A percentile compares a stretch with the other conserved stretches of the same genome.
phyloP scores from a whole-genome alignment of 805 yeast species.

The Clavispora santaluciae region DNA sequence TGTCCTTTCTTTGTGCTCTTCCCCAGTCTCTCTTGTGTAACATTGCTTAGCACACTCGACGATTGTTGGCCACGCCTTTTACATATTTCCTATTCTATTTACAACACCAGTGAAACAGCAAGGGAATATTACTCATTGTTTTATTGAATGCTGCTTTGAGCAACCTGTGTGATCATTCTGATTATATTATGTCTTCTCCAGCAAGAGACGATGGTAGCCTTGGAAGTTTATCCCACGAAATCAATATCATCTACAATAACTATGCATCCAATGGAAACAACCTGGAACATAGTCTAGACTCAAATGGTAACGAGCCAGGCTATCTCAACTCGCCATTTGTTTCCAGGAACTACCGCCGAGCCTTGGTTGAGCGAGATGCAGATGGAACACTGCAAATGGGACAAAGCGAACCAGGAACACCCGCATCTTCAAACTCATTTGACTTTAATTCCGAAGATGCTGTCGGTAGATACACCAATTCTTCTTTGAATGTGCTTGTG shows the following conservation, averaged over 20 bases:
- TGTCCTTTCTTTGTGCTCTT: background rate
- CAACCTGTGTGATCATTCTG: background rate
- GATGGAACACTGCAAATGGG: background rate
- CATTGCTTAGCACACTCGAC: background rate
- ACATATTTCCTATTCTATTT: background rate
- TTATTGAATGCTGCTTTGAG: background rate
- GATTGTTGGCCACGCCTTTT: background rate
- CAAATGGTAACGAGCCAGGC: conserved; percentile 5
- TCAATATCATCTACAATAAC: conserved; percentile 11
- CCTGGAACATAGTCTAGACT: conserved; percentile 7
- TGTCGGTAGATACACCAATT: conserved; percentile 24
- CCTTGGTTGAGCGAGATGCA: background rate
- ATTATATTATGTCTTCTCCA: background rate
- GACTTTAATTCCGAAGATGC: conserved; percentile 24
- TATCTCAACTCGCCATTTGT: background rate
- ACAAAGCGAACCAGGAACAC: conserved; percentile 29
- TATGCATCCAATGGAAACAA: conserved; percentile 1
- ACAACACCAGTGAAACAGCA: background rate
- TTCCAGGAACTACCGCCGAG: background rate
- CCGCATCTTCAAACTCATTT: conserved; percentile 25
- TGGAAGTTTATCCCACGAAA: conserved; percentile 12
- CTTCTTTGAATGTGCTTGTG: conserved; percentile 33
- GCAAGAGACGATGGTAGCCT: conserved; percentile 6
- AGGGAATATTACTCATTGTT: background rate
- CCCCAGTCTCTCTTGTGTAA: background rate